Conservation (phyloP, 148 eudicot species). For the Diospyros kaki region DNA sequence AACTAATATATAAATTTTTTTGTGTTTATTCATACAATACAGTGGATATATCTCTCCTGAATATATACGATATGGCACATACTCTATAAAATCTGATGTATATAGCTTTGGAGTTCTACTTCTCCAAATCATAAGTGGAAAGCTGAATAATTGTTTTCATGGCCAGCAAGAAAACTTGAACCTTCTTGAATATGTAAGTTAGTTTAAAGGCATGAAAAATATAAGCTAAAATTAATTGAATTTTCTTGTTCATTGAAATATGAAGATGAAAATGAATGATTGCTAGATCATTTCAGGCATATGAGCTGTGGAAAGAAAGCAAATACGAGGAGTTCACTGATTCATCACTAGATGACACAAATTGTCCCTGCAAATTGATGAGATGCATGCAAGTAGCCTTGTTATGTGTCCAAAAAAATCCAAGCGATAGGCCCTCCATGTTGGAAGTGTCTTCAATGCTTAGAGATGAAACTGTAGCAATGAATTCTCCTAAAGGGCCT, state of each 20-base stretch:
- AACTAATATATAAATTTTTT: background rate
- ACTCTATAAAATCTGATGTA: constrained; percentile 7
- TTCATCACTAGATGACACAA: constrained; percentile 1
- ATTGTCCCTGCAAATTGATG: constrained; percentile 22
- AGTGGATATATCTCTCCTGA: constrained; percentile 38
- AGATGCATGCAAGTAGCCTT: no score
- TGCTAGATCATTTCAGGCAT: constrained; percentile 21
- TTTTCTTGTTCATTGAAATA: no score
- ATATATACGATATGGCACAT: constrained; percentile 28
- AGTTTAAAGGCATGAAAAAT: background rate
- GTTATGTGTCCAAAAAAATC: constrained; percentile 11
- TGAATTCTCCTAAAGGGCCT: constrained; percentile 25
- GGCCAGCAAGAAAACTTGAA: constrained; percentile 10
- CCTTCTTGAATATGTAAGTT: constrained; percentile 24
- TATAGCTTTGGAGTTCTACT: no score
- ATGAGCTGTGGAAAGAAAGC: background rate
- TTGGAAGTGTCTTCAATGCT: background rate
- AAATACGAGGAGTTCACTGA: constrained; percentile 25
- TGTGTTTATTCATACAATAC: background rate
- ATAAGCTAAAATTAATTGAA: no score
- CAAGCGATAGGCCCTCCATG: constrained; percentile 34
- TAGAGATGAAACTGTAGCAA: constrained; percentile 24
- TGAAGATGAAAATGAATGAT: background rate
- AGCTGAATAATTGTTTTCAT: constrained; percentile 17
- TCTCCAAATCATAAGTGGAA: no score